phyloP scores from a whole-genome alignment of 2,329 filamentous ascomycete species.

The Zymoseptoria crescenta region DNA sequence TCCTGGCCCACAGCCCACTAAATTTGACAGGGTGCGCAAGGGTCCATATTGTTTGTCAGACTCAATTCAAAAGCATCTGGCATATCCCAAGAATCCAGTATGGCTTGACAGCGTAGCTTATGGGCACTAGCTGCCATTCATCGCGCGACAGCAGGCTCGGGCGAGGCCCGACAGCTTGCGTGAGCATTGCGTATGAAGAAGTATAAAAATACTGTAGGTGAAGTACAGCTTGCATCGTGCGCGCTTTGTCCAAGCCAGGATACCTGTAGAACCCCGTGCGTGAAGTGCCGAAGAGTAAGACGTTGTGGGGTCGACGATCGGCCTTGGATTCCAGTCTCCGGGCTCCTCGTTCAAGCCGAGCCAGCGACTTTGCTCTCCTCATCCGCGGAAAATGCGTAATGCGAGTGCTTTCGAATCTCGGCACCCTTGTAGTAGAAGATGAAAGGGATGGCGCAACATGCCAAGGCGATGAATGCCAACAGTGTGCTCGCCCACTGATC shows the following conservation, averaged over 20 bases:
- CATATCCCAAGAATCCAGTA: neutral
- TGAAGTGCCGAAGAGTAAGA: neutral
- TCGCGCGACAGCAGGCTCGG: no score
- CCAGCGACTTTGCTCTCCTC: slow-evolving; percentile 36
- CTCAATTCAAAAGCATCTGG: neutral
- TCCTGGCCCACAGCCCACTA: neutral
- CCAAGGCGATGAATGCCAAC: slow-evolving; percentile 36
- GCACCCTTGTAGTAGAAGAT: slow-evolving; percentile 74
- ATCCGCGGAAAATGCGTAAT: slow-evolving; percentile 61
- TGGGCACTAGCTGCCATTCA: no score
- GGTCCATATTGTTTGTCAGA: neutral
- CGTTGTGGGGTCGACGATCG: neutral
- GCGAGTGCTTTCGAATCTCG: slow-evolving; percentile 58
- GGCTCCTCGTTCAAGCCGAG: slow-evolving; percentile 9
- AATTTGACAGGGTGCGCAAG: neutral
- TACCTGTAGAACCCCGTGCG: neutral
- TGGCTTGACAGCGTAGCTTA: no score
- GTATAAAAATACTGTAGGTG: neutral
- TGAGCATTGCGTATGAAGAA: neutral
- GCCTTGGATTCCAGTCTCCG: neutral
- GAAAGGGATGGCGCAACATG: slow-evolving; percentile 40
- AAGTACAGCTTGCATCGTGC: neutral
- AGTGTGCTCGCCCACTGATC: slow-evolving; percentile 41
- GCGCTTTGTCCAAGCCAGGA: neutral
- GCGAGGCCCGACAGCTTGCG: no score